These are phyloP conservation scores for Claviceps sp. DNA, from an alignment of 2,329 filamentous ascomycete species.

Conservation along the genomic window DNA sequence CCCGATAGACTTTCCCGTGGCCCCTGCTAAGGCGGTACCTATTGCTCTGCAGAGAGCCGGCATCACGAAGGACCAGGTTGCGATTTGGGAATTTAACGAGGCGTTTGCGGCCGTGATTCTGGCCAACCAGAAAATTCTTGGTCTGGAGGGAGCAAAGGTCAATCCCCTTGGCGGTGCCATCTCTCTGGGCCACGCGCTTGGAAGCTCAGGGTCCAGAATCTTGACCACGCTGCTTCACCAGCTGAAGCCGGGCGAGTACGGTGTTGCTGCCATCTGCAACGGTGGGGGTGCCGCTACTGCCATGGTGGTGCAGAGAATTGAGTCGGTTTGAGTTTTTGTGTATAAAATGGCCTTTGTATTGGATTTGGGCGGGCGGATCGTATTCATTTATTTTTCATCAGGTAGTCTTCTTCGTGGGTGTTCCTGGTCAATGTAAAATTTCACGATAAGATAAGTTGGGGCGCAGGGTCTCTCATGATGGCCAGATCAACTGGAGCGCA, in stretches of 20 bases:
- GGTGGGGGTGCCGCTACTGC: slow-evolving; percentile 87
- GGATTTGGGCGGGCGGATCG: background rate
- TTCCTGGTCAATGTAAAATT: too few species aligned
- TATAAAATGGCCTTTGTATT: background rate
- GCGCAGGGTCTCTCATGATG: too few species aligned
- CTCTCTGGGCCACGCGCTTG: slow-evolving; percentile 79
- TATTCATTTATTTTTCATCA: background rate
- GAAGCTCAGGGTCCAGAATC: slow-evolving; percentile 86
- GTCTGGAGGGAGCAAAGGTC: slow-evolving; percentile 64
- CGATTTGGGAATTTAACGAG: slow-evolving; percentile 97
- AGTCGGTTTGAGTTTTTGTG: slow-evolving; percentile 30
- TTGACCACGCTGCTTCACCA: slow-evolving; percentile 84
- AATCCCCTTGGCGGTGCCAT: slow-evolving; percentile 88
- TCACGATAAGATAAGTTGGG: too few species aligned
- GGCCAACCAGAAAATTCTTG: slow-evolving; percentile 85
- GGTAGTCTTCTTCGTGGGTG: too few species aligned
- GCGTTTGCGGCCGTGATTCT: slow-evolving; percentile 93
- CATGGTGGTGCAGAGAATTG: slow-evolving; percentile 76
- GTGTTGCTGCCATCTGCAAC: slow-evolving; percentile 92
- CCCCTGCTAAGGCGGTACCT: slow-evolving; percentile 83
- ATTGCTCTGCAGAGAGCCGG: slow-evolving; percentile 80
- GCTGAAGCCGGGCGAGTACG: slow-evolving; percentile 83
- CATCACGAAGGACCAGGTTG: slow-evolving; percentile 81
- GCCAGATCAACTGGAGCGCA: too few species aligned
- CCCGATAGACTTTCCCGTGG: slow-evolving; percentile 86